phyloP scores from a whole-genome alignment of 768 basidiomycete species.

The Phallus indusiatus region DNA sequence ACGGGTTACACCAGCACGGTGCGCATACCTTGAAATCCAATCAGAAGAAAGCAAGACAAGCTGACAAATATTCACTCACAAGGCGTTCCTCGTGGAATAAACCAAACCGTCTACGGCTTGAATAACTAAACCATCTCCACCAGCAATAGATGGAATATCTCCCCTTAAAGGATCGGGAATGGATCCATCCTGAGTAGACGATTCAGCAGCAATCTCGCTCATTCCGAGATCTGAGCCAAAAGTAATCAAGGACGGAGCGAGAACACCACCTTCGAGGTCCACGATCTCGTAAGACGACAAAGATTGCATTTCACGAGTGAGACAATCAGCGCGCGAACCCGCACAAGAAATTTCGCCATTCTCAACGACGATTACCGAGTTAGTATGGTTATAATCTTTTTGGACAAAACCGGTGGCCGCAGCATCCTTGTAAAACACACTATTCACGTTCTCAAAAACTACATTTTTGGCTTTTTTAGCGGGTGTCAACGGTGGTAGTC shows the following conservation, averaged over 20 bases:
- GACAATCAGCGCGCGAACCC: conserved; percentile 14
- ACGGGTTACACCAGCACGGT: conserved; percentile 63
- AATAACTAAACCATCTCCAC: conserved; percentile 32
- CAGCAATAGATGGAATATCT: conserved; percentile 26
- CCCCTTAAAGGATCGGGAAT: conserved; percentile 36
- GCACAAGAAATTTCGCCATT: conserved; percentile 47
- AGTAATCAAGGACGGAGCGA: conserved; percentile 31
- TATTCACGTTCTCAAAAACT: conserved; percentile 57
- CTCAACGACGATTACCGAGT: conserved; percentile 35
- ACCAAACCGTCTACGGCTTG: conserved; percentile 42
- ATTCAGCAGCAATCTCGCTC: conserved; percentile 56
- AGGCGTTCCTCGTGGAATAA: background rate
- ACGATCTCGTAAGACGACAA: conserved; percentile 24
- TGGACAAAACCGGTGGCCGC: conserved; percentile 16
- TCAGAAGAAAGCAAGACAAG: conserved; percentile 1
- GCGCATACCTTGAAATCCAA: conserved; percentile 45
- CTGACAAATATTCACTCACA: background rate
- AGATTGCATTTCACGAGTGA: background rate
- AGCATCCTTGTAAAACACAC: conserved; percentile 29
- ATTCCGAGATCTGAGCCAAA: conserved; percentile 47
- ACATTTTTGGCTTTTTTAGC: conserved; percentile 32
- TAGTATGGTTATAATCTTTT: conserved; percentile 19
- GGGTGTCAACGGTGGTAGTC: conserved; percentile 61
- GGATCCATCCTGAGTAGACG: conserved; percentile 46
- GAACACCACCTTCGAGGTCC: conserved; percentile 59